Conservation (phyloP, 441 rosid genomes). For the Pelargonium exstipulatum region DNA sequence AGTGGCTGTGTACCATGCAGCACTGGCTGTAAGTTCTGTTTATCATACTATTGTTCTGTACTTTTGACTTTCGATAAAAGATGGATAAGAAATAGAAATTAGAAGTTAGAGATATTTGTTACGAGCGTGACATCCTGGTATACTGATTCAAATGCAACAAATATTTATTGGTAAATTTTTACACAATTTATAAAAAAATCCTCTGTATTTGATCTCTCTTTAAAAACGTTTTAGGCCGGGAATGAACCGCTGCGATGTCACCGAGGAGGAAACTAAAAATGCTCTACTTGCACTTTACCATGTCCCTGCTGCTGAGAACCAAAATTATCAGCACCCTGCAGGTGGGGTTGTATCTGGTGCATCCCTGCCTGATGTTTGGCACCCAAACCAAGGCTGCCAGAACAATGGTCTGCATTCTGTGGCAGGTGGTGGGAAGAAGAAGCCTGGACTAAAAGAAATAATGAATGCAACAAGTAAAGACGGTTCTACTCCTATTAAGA, state of each 20-base stretch:
- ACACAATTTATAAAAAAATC: background rate
- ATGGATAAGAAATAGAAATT: background rate
- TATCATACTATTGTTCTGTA: slow-evolving; percentile 9
- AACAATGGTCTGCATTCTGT: slow-evolving; percentile 24
- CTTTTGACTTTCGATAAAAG: slow-evolving; percentile 11
- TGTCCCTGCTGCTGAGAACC: slow-evolving; percentile 42
- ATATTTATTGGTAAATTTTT: slow-evolving; percentile 8
- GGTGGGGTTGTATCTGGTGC: slow-evolving; percentile 23
- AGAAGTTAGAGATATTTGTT: slow-evolving; percentile 10
- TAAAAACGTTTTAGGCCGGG: slow-evolving; percentile 4
- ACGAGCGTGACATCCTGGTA: background rate
- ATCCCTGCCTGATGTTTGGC: slow-evolving; percentile 26
- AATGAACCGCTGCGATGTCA: slow-evolving; percentile 63
- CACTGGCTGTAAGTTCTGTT: slow-evolving; percentile 87
- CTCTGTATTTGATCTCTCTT: slow-evolving; percentile 2
- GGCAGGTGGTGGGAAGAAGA: slow-evolving; percentile 35
- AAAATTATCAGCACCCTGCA: slow-evolving; percentile 36
- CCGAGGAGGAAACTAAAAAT: slow-evolving; percentile 70
- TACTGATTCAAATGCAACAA: background rate
- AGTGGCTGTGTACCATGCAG: slow-evolving; percentile 95
- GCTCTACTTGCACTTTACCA: slow-evolving; percentile 49
- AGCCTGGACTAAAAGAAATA: slow-evolving; percentile 35
- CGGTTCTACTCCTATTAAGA: slow-evolving; percentile 38
- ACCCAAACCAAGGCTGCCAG: slow-evolving; percentile 28
- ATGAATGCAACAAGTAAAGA: slow-evolving; percentile 31